These are phyloP conservation scores for Quercus lobata DNA, from an alignment of 331 rosid species.

Conservation along the genomic window DNA sequence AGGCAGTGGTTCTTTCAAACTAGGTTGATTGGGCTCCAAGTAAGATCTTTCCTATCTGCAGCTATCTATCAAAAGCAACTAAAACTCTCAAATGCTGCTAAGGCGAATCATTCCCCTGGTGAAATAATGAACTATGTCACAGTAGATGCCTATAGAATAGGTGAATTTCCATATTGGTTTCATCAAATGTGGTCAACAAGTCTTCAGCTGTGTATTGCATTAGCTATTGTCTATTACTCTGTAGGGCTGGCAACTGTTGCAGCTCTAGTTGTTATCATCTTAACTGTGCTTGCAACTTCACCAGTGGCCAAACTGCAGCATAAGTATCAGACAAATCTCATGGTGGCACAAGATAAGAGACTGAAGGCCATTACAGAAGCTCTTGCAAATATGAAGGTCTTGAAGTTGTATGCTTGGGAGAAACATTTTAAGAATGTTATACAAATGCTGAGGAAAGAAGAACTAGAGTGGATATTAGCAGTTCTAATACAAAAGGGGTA, in stretches of 20 bases:
- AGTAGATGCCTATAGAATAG: constrained; percentile 48
- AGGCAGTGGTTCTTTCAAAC: constrained; percentile 61
- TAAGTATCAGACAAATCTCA: constrained; percentile 40
- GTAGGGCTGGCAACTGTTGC: constrained; percentile 42
- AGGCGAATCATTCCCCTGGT: constrained; percentile 32
- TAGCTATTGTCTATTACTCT: constrained; percentile 31
- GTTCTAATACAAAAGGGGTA: neutral
- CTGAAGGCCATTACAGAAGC: constrained; percentile 27
- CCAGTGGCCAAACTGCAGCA: constrained; percentile 48
- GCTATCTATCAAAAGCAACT: constrained; percentile 40
- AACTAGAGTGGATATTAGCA: neutral
- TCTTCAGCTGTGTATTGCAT: constrained; percentile 30
- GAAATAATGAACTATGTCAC: constrained; percentile 45
- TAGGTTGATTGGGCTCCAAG: constrained; percentile 64
- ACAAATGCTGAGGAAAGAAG: neutral
- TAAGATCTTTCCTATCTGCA: constrained; percentile 78
- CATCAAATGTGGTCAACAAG: constrained; percentile 32
- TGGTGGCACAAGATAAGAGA: constrained; percentile 44
- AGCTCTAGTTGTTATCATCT: constrained; percentile 33
- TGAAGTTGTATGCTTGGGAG: constrained; percentile 10
- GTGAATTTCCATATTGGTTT: constrained; percentile 65
- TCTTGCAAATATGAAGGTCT: constrained; percentile 2
- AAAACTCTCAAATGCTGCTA: constrained; percentile 30
- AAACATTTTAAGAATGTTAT: neutral
- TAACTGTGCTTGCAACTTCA: constrained; percentile 37